Base-by-base conservation (phyloP, 331 rosid species). In the Phaseolus coccineus region DNA sequence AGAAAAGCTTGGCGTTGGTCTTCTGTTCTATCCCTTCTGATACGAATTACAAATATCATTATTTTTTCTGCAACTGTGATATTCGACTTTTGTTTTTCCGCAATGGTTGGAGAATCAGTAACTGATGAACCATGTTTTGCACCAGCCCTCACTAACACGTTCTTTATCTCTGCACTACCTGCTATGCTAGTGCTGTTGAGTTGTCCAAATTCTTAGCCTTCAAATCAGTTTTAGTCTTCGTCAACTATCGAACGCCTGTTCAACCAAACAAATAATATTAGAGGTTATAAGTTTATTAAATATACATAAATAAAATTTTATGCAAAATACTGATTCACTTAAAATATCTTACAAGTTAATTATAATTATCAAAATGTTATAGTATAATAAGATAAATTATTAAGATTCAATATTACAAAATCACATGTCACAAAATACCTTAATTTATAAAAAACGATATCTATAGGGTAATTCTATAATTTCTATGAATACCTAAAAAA, bases 151-250 rank as follows among this genome's bases (percentile, higher is more conserved):
- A 14, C 1, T 55, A 85, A 71, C 24, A 37, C 9, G 1, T 16
- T 8, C 66, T 4, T 42, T 0, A 72, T 71, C 74, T 37, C 71
- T 11, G 40, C 4, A 3, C 12, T 42, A 2, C 3, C 7, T 4
- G 51, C 58, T 7, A 75, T 65, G 73, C 84, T n/a, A 71, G 9
- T 6, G 84, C 84, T 31, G 86, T 84, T 46, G 4, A 13, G 6
- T 74, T 75, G 8, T 48, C 44, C 8, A 10, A 52, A 42, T 83
- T 82, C 55, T 63, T 63, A 0, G 70, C 79, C 8, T 65, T 69
- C 22, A 69, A 19, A 30, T 83, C 53, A 4, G 74, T 28, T 8
- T 35, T 51, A 22, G 62, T 44, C 1, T 73, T 69, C 4, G 69
- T 2, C 19, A 81, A 47, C 50, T 33, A 64, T 39, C 12, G 11